Percentiles rank a stretch among this genome's conserved stretches.
phyloP scores from a whole-genome alignment of 495 filamentous ascomycete genomes.

The Clohesyomyces aquaticus region DNA sequence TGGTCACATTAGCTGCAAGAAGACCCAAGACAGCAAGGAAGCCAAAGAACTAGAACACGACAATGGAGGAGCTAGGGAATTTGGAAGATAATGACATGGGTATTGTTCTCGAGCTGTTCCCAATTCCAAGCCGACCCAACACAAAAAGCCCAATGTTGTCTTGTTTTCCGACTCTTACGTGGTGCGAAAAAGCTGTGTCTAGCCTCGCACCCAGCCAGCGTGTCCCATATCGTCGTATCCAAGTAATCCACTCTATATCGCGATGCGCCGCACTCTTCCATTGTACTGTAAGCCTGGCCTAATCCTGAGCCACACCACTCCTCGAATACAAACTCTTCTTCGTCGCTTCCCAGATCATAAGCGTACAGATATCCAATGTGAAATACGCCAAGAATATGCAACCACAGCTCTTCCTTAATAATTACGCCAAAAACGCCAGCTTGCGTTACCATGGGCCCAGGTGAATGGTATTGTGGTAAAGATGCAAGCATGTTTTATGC shows the following conservation, averaged over 20 bases:
- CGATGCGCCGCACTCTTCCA: background rate
- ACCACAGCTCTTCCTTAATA: background rate
- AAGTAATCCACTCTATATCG: background rate
- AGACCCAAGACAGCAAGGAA: background rate
- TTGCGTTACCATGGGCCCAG: slow-evolving; percentile 4
- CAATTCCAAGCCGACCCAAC: background rate
- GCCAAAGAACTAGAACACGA: background rate
- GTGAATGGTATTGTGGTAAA: slow-evolving; percentile 10
- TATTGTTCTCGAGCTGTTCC: background rate
- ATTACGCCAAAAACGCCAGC: slow-evolving; percentile 7
- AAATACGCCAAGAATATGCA: background rate
- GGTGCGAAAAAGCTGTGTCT: background rate
- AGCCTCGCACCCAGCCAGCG: background rate
- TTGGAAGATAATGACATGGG: slow-evolving; percentile 1
- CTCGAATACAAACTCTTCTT: background rate
- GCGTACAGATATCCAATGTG: background rate
- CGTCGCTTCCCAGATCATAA: background rate
- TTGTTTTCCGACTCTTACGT: background rate
- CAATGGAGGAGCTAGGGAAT: background rate
- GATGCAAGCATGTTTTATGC: slow-evolving; percentile 25
- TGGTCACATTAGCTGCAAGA: background rate
- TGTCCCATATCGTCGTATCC: background rate
- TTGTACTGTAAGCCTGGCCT: background rate
- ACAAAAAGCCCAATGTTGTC: background rate
- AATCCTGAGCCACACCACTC: background rate